Evolutionary conservation across 169 alveolate species (phyloP).

Genomic region (Plasmodium billcollinsi): DNA sequence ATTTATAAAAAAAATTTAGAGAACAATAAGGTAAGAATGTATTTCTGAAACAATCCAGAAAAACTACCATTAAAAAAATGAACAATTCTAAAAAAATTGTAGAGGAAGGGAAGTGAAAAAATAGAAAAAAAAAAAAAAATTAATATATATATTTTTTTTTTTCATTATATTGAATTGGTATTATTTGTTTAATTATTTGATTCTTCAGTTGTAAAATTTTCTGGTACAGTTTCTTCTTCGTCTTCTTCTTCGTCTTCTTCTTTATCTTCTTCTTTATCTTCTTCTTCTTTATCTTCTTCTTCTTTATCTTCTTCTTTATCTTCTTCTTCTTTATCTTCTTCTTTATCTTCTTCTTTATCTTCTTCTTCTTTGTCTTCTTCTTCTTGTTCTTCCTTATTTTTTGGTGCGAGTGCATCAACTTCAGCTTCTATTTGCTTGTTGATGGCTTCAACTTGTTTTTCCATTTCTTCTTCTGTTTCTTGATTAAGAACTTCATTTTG

Average conservation of each 20-base stretch:
- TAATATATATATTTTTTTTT: no score
- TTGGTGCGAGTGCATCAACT: background rate
- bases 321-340: background rate
- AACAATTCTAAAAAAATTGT: no score
- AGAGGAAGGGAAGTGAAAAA: no score
- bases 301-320: background rate
- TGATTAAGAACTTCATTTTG: constrained; percentile 5
- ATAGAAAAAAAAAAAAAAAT: no score
- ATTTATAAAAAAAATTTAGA: no score
- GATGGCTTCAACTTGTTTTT: constrained; percentile 1
- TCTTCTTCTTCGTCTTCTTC: background rate
- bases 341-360: background rate
- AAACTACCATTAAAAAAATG: no score
- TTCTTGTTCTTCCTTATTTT: background rate
- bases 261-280: background rate
- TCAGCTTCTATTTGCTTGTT: constrained; percentile 3
- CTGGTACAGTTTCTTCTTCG: no score
- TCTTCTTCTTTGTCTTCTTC: background rate
- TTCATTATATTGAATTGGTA: no score
- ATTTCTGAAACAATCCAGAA: no score
- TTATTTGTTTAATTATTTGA: no score
- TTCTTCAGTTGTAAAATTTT: no score
- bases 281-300: background rate
- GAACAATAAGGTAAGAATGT: no score
- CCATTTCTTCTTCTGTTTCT: background rate